Conservation (phyloP, 129 eudicot species). For the Artemisia annua region DNA sequence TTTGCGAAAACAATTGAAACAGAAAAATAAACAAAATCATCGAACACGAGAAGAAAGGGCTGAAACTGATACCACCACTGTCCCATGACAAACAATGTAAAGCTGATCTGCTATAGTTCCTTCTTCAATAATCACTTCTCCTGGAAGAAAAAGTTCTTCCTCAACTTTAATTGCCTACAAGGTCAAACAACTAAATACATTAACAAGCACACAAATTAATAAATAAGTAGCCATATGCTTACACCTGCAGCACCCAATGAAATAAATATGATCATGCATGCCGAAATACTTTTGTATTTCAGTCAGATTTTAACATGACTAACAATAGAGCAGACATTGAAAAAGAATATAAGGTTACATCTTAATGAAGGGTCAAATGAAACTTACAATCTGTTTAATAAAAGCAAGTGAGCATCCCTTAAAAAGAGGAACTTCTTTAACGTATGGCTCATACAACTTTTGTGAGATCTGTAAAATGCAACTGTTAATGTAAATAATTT, state of each 20-base stretch:
- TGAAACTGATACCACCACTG: conserved; percentile 45
- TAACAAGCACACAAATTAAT: background rate
- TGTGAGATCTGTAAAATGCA: conserved; percentile 49
- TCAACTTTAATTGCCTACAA: conserved; percentile 58
- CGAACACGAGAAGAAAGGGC: conserved; percentile 2
- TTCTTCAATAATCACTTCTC: conserved; percentile 70
- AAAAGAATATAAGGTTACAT: conserved; percentile 1
- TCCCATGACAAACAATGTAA: conserved; percentile 67
- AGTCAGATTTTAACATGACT: background rate
- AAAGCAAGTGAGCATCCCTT: conserved; percentile 62
- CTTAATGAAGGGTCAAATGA: background rate
- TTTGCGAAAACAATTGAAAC: no score
- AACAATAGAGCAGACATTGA: background rate
- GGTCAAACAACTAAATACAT: conserved; percentile 9
- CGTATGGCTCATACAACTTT: conserved; percentile 50
- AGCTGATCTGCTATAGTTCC: conserved; percentile 60
- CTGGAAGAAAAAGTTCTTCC: conserved; percentile 70
- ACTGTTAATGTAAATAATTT: no score
- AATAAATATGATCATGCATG: no score
- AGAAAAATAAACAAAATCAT: background rate
- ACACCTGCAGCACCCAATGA: no score
- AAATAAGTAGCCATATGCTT: no score
- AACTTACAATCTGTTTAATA: conserved; percentile 60
- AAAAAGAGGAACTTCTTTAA: conserved; percentile 57
- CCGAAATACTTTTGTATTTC: no score